phyloP scores from a whole-genome alignment of 768 basidiomycete species.

The Guyanaporus albipodus region DNA sequence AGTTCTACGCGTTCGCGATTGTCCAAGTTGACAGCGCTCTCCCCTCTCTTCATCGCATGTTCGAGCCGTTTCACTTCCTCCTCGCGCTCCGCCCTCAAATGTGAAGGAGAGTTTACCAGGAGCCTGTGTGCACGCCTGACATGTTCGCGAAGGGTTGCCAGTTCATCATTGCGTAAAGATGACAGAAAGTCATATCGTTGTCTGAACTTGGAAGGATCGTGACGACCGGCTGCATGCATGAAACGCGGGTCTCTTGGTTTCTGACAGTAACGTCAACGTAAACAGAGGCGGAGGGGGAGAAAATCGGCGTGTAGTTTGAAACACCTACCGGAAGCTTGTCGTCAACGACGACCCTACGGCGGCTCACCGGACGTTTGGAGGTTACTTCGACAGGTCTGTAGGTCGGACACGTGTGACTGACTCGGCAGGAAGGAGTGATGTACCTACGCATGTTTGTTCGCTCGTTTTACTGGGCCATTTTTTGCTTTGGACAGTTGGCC shows the following conservation, averaged over 20 bases:
- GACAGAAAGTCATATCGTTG: constrained; percentile 73
- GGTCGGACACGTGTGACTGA: not conserved
- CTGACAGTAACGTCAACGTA: constrained; percentile 35
- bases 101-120: constrained; percentile 54
- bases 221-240: constrained; percentile 64
- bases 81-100: constrained; percentile 57
- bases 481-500: constrained; percentile 42
- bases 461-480: constrained; percentile 53
- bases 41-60: constrained; percentile 65
- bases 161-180: constrained; percentile 59
- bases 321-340: constrained; percentile 55
- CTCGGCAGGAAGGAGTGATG: not conserved
- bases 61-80: constrained; percentile 70
- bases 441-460: constrained; percentile 85
- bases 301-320: not conserved
- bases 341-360: constrained; percentile 67
- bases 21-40: constrained; percentile 74
- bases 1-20: constrained; percentile 66
- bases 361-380: constrained; percentile 80
- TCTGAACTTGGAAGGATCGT: constrained; percentile 60
- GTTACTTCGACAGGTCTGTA: constrained; percentile 75
- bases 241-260: constrained; percentile 87
- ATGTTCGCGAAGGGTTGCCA: constrained; percentile 58
- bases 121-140: constrained; percentile 66
- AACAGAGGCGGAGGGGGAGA: not conserved